Percentiles rank a stretch among this genome's conserved stretches.
Evolutionary conservation across 2,329 filamentous ascomycete species (phyloP).

Genomic region (Epichloe amarillans): DNA sequence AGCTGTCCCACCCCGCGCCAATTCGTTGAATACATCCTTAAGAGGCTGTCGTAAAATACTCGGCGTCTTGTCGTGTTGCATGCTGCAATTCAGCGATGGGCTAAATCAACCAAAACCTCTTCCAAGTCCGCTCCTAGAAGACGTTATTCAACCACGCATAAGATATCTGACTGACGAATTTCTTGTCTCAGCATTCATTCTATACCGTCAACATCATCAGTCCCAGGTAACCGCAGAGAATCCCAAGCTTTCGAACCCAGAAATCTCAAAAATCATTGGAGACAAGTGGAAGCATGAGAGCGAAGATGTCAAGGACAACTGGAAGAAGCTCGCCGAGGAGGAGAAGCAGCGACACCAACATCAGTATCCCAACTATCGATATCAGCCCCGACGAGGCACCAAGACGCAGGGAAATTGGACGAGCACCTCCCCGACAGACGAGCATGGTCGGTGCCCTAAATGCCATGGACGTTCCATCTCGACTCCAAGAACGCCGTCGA

Average conservation of each 20-base stretch:
- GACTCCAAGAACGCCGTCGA: slow-evolving; percentile 46
- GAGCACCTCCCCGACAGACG: slow-evolving; percentile 27
- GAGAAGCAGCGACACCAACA: slow-evolving; percentile 82
- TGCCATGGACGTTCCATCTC: slow-evolving; percentile 57
- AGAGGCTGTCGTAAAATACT: neutral
- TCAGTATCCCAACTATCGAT: slow-evolving; percentile 88
- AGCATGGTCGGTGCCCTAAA: slow-evolving; percentile 50
- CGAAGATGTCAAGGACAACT: slow-evolving; percentile 63
- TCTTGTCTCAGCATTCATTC: slow-evolving; percentile 66
- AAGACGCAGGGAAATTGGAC: slow-evolving; percentile 19
- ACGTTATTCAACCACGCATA: neutral
- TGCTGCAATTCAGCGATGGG: neutral
- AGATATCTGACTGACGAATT: slow-evolving; percentile 12
- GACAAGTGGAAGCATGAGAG: slow-evolving; percentile 76
- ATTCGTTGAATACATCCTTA: neutral
- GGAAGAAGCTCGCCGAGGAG: slow-evolving; percentile 84
- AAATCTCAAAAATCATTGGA: slow-evolving; percentile 95
- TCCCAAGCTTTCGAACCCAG: slow-evolving; percentile 84
- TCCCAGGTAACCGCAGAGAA: slow-evolving; percentile 66
- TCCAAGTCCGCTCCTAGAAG: neutral
- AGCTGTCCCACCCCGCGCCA: slow-evolving; percentile 14
- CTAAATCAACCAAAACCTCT: neutral
- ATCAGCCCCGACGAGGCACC: slow-evolving; percentile 64
- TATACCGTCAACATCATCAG: slow-evolving; percentile 91
- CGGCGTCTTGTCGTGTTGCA: neutral